phyloP scores from a whole-genome alignment of 129 eudicot species.

The Rutidosis leptorrhynchoides region DNA sequence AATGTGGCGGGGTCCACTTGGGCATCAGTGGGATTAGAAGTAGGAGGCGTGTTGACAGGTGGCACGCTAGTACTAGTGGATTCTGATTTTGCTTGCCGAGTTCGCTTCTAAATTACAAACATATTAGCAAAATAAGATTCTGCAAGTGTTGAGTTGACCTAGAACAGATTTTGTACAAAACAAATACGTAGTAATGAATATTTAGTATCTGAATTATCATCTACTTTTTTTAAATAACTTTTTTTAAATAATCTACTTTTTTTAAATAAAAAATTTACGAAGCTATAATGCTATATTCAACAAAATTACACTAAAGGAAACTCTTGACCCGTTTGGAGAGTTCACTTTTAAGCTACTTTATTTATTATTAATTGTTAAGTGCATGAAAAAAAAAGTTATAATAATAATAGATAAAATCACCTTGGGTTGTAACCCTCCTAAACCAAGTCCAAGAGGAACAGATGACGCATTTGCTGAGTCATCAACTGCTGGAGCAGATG shows the following conservation, averaged over 20 bases:
- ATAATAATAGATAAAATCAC: conserved; percentile 27
- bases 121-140: conserved; percentile 2
- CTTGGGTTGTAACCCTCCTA: conserved; percentile 91
- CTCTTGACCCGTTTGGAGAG: not conserved
- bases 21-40: conserved; percentile 33
- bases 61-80: conserved; percentile 31
- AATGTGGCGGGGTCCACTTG: conserved; percentile 52
- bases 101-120: conserved; percentile 50
- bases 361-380: not conserved
- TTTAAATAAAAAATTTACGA: not conserved
- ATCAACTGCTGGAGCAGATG: conserved; percentile 39
- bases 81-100: conserved; percentile 41
- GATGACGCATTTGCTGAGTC: conserved; percentile 36
- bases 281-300: not conserved
- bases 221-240: too few relatives aligned
- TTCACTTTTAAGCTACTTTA: not conserved
- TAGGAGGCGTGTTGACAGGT: conserved; percentile 27
- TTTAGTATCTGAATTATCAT: not conserved
- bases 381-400: not conserved
- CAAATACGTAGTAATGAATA: not conserved
- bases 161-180: not conserved
- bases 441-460: conserved; percentile 87
- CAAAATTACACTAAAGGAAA: too few relatives aligned
- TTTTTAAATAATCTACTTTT: not conserved
- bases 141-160: not conserved